Base-by-base conservation (phyloP, 2,329 filamentous ascomycete genomes). In the Cordyceps fumosorosea region DNA sequence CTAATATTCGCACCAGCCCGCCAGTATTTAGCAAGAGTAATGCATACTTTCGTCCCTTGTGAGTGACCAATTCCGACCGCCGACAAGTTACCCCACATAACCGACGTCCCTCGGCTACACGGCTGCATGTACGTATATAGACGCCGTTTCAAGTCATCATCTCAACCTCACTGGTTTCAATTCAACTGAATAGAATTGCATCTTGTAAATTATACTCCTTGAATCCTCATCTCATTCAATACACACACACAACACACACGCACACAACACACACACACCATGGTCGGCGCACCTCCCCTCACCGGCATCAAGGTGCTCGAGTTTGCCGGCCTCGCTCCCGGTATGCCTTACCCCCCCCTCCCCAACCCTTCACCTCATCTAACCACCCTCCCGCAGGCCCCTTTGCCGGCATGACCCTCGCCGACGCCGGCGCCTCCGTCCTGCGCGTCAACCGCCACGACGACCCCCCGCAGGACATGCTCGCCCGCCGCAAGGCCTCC, bases 381-480 rank as follows among this genome's bases (percentile, higher is more conserved):
- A 26, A 52, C 7, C 22, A 18, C 16, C 48, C 1, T 11, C 6
- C 12, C 20, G 4, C 66, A 93, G 92, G 89, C 29, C 93, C 93
- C 50, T 97, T 95, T 73, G 89, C 91, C 56, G 92, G 92, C 69
- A 84, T 97, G 71, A 84, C 96, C 56, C 87, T 97, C 65, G 88
- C 93, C 68, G 93, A 97, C 76, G 91, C 91, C 66, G 93, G 93
- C 70, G 93, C 93, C 60, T 86, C 86, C 6, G 90, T 97, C 69
- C 83, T 98, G 18, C 91, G 93, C 69, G 81, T 98, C 74, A 93
- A 98, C 79, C 89, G 86, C 34, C 73, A 81, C 45, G 80, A 70
- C 75, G 79, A 68, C 71, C 76, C 73, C 16, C 48, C 60, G 71
- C 66, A 77, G 4, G 93, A 98, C 79, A 81, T 86, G 67, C 84